These are phyloP conservation scores for Colletotrichum sp. DNA, from an alignment of 2,329 filamentous ascomycete genomes.

Conservation along the genomic window DNA sequence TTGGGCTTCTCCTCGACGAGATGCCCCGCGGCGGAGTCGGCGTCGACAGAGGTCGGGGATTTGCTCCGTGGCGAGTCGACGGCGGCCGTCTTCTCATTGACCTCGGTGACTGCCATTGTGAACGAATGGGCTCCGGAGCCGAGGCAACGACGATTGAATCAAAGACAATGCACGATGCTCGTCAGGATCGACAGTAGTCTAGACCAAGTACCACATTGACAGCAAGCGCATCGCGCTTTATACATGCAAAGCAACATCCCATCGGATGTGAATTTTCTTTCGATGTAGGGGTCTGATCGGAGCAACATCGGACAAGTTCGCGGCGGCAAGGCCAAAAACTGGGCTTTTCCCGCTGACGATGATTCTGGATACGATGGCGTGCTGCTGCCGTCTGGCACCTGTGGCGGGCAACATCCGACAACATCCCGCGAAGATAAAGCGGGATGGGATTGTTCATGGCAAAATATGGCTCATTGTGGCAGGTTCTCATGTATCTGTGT, in stretches of 20 bases:
- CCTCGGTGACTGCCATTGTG: neutral
- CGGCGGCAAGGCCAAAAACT: neutral
- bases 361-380: slow-evolving; percentile 14
- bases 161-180: neutral
- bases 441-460: accelerated
- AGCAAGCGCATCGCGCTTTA: neutral
- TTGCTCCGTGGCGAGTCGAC: slow-evolving; percentile 8
- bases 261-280: neutral
- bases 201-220: neutral
- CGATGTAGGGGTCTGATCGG: neutral
- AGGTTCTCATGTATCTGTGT: neutral
- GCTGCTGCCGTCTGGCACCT: neutral
- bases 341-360: slow-evolving; percentile 7
- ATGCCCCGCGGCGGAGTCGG: neutral
- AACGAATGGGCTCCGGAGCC: neutral
- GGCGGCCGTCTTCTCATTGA: neutral
- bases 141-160: neutral
- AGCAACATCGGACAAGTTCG: neutral
- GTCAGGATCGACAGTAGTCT: neutral
- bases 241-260: neutral
- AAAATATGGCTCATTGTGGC: neutral
- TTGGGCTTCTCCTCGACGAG: slow-evolving; percentile 34
- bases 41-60: neutral
- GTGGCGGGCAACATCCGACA: neutral
- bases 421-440: neutral